A percentile compares a stretch with the other conserved stretches of the same genome.
Conservation (phyloP, 768 basidiomycete genomes). For the Lanmaoa rubissima region DNA sequence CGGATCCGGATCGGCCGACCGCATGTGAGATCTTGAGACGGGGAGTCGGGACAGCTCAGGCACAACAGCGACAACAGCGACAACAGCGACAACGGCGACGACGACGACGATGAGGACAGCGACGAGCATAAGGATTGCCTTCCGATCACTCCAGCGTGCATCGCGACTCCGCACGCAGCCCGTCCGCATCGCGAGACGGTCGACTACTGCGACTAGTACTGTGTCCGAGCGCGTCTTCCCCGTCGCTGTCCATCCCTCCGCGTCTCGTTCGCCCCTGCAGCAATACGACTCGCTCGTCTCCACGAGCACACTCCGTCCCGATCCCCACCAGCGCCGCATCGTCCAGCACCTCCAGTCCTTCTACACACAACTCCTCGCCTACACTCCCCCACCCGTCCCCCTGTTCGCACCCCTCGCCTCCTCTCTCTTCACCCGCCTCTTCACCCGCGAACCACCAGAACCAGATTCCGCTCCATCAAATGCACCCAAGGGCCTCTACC, state of each 20-base stretch:
- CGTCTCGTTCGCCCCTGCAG: constrained; percentile 27
- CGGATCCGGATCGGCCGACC: neutral
- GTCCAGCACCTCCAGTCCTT: constrained; percentile 79
- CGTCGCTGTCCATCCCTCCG: neutral
- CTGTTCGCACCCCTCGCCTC: constrained; percentile 28
- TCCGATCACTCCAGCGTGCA: neutral
- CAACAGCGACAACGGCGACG: constrained; percentile 1
- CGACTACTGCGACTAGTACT: constrained; percentile 2
- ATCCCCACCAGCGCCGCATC: constrained; percentile 83
- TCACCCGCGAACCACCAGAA: constrained; percentile 24
- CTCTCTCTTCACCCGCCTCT: constrained; percentile 27
- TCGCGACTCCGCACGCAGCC: neutral
- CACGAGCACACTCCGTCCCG: constrained; percentile 58
- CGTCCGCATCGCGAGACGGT: constrained; percentile 10
- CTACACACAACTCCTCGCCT: constrained; percentile 65
- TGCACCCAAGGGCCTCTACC: constrained; percentile 86
- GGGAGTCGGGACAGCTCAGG: neutral
- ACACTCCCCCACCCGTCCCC: constrained; percentile 67
- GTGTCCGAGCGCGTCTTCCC: neutral
- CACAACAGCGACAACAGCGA: neutral
- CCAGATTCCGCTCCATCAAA: constrained; percentile 41
- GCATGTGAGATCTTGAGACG: too few relatives aligned
- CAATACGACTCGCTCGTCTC: constrained; percentile 50
- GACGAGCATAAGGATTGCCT: neutral
- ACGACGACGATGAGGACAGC: constrained; percentile 5